Evolutionary conservation across 495 filamentous ascomycete genomes (phyloP).

Genomic region (Tuber indicum): DNA sequence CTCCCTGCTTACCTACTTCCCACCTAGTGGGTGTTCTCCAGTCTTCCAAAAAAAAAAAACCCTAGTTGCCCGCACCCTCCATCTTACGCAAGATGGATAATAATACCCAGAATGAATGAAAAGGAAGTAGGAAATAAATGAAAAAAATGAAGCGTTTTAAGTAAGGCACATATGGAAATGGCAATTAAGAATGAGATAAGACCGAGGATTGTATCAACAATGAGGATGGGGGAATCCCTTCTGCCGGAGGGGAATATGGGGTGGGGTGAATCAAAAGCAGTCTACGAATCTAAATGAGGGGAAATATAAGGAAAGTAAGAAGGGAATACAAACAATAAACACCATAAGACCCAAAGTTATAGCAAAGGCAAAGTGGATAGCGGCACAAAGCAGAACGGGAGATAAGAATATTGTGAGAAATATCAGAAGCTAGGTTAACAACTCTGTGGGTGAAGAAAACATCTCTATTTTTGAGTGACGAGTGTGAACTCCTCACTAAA

Average conservation of each 20-base stretch:
- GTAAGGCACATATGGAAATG: background rate
- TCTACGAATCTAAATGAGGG: background rate
- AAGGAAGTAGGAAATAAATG: background rate
- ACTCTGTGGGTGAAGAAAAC: background rate
- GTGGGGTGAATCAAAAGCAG: background rate
- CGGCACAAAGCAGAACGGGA: background rate
- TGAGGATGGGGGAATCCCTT: background rate
- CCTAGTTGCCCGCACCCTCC: background rate
- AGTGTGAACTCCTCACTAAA: conserved; percentile 32
- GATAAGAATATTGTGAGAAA: background rate
- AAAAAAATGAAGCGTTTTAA: background rate
- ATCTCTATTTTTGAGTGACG: conserved; percentile 24
- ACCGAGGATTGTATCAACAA: background rate
- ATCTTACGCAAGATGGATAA: background rate
- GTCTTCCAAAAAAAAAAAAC: background rate
- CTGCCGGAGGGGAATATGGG: background rate
- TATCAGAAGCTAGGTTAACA: background rate
- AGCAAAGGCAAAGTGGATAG: background rate
- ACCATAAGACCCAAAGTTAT: background rate
- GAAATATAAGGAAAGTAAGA: background rate
- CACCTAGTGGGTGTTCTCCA: background rate
- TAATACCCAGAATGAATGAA: background rate
- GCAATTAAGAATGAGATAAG: background rate
- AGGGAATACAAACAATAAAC: background rate
- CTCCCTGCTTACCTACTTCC: background rate